Base-by-base conservation (phyloP, 2,329 filamentous ascomycete genomes). In the Fusarium nygamai region DNA sequence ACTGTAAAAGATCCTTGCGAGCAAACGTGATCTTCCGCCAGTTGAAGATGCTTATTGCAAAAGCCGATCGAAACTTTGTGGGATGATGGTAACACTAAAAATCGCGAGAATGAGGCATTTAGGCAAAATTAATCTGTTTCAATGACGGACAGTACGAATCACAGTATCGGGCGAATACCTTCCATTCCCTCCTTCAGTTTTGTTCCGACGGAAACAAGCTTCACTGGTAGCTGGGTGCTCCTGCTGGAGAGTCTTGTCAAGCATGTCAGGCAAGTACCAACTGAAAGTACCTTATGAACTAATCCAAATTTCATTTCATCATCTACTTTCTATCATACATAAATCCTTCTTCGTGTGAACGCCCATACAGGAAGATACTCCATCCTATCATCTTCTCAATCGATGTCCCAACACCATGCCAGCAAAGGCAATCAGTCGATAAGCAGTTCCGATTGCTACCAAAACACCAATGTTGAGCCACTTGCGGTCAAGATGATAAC, bases 401-500 rank as follows among this genome's bases (percentile, higher is more conserved):
- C 75, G 62, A 48, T 74, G 73, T 16, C 74, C 75, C 29, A 72
- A 61, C 17, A 77, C 43, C 76, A 79, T 72, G 14, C 71, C 77
- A n/a, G 64, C 46, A 72, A 71, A 80, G 5, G 87, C 87, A 27
- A 88, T 24, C 6, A 87, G 33, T 20, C 87, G 79, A 69, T 88
- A 88, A 7, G 80, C 67, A 4, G 82, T 84, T 19, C 86, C 86
- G 54, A 88, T 85, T 1, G 73, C 80, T 29, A 85, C 68, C 61
- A 88, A 53, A 20, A 86, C 76, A n/a, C 79, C 60, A 68, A 88
- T 75, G 74, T 90, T 89, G 43, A 81, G 64, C 73, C 81, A 82
- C 58, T 85, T 84, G 61, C 83, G 80, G 27, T 85, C 80, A 4
- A 90, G 78, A 43, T 82, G 79, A 69, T 84, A 90, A 1, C 88